Evolutionary conservation across 257 asterid genomes (phyloP).

Genomic region (Petunia axillaris): DNA sequence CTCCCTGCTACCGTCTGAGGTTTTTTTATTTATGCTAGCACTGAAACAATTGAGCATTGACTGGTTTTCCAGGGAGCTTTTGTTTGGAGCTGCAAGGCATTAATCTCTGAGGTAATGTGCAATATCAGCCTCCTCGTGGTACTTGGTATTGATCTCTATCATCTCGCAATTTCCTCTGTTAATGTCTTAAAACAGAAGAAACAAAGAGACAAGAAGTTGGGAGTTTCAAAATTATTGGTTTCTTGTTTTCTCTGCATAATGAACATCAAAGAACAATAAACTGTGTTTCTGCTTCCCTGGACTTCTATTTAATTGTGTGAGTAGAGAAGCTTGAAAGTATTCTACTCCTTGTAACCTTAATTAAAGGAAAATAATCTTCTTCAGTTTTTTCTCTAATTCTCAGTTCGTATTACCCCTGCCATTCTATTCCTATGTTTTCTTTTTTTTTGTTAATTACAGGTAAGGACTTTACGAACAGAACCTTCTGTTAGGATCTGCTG

Average conservation of each 20-base stretch:
- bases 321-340: neutral
- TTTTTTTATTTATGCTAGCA: conserved; percentile 9
- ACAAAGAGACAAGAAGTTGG: neutral
- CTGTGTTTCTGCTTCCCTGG: neutral
- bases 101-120: conserved; percentile 84
- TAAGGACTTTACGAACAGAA: neutral
- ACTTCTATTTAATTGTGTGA: neutral
- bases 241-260: neutral
- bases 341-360: neutral
- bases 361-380: neutral
- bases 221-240: neutral
- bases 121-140: conserved; percentile 10
- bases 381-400: neutral
- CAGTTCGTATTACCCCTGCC: neutral
- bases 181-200: conserved; percentile 1
- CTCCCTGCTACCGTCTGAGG: neutral
- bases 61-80: conserved; percentile 73
- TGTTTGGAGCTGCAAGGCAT: conserved; percentile 94
- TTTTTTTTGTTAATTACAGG: neutral
- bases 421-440: neutral
- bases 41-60: neutral
- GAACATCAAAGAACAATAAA: neutral
- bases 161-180: conserved; percentile 20
- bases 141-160: neutral
- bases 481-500: conserved; percentile 2